Evolutionary conservation across 768 basidiomycete species (phyloP), one percentile per base, ranked within the genome.

Genomic region (Fomitopsis pulvina): DNA sequence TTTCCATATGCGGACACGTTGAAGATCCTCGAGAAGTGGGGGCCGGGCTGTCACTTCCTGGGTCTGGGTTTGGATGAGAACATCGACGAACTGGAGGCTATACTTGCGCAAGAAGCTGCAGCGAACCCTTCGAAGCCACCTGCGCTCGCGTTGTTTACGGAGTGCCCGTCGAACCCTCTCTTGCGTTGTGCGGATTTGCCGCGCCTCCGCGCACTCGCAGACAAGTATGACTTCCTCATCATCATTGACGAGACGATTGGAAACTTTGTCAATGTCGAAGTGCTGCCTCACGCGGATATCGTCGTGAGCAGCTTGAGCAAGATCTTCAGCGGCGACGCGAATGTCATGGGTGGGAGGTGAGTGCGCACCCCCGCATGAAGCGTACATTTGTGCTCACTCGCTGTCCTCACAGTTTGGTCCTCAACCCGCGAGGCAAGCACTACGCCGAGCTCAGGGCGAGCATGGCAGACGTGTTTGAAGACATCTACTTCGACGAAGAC

Each of bases 301-400:
- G 83, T 95, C 7, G 93, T 85, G 37, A 92, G 90, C 59, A 94
- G 92, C 69, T 67, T 97, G 60, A 86, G 88, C 20, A 98, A 98
- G 71, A 76, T 98, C 25, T 98, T 99, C 70, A 93, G 91, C 54
- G 95, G 95, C 1, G 85, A 88, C 47, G 79, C 84, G 32, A 97
- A 99, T 60, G 92, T 94, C 45, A 97, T 98, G 95, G 95, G 95
- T 40, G 95, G 95, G 62, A 90, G 89, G 95, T 95, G 58, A 46
- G 78, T 71, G 28, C 18, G 14, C 39, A 27, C 22, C 45, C 42
- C 22, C 16, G 24, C 38, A 27, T 32, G 27, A 38, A 10, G 22
- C 27, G 21, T 20, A 24, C 30, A 37, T n/a, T 34, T 11, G 22
- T 34, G 28, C 24, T 18, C 38, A 11, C 29, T 27, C 21, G 25